Conservation (phyloP, 176 grass and related monocot genomes). For the Typha latifolia region DNA sequence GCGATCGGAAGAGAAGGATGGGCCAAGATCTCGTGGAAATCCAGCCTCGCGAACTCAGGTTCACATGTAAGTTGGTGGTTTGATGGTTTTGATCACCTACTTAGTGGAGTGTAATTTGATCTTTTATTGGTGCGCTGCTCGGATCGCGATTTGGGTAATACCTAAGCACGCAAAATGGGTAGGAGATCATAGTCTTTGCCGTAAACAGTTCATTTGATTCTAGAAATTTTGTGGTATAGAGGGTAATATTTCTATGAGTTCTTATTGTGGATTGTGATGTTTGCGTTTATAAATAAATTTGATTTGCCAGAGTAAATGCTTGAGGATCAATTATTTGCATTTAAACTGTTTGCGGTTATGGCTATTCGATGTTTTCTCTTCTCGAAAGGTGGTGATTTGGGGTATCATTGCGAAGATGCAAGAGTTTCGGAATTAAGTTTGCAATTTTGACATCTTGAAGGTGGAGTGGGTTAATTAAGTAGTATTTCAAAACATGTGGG, state of each 20-base stretch:
- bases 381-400: background rate
- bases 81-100: background rate
- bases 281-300: background rate
- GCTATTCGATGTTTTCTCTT: background rate
- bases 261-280: background rate
- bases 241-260: background rate
- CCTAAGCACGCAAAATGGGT: too few relatives aligned
- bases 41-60: slow-evolving; percentile 73
- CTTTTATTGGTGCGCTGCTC: background rate
- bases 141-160: too few relatives aligned
- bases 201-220: too few relatives aligned
- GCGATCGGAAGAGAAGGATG: slow-evolving; percentile 22
- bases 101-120: background rate
- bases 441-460: too few relatives aligned
- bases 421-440: too few relatives aligned
- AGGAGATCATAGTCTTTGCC: too few relatives aligned
- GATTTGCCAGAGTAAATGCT: background rate
- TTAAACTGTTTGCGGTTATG: background rate
- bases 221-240: too few relatives aligned
- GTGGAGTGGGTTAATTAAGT: too few relatives aligned
- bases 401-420: too few relatives aligned
- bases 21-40: slow-evolving; percentile 81
- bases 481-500: background rate
- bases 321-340: background rate
- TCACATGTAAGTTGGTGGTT: slow-evolving; percentile 57